These are phyloP conservation scores for Gossypium davidsonii DNA, from an alignment of 441 rosid genomes.

Conservation along the genomic window DNA sequence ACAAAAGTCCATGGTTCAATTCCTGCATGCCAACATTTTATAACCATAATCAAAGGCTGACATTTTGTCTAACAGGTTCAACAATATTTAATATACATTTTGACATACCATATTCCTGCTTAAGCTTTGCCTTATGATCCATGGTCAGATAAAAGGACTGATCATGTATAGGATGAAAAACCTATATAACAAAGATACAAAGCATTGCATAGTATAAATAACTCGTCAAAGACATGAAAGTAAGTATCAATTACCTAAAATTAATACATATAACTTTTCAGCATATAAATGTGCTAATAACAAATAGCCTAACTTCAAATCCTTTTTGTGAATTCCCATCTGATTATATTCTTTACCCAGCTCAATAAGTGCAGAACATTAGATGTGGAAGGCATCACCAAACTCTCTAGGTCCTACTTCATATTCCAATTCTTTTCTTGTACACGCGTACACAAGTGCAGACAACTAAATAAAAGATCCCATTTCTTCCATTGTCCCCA, in stretches of 20 bases:
- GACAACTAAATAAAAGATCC: background rate
- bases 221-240: background rate
- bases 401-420: background rate
- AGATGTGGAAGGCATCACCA: background rate
- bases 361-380: background rate
- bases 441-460: background rate
- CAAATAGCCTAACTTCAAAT: background rate
- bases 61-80: background rate
- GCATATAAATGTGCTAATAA: background rate
- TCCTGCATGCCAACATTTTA: slow-evolving; percentile 32
- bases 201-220: background rate
- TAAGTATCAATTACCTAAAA: background rate
- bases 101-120: slow-evolving; percentile 68
- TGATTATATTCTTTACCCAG: background rate
- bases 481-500: background rate
- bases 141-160: slow-evolving; percentile 55
- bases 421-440: background rate
- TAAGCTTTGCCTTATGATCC: slow-evolving; percentile 64
- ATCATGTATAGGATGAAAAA: slow-evolving; percentile 76
- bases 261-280: background rate
- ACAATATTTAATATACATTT: background rate
- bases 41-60: background rate
- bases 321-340: background rate
- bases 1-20: slow-evolving; percentile 88
- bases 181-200: slow-evolving; percentile 32